These are phyloP conservation scores for Penicillium sp. DNA, from an alignment of 2,329 filamentous ascomycete genomes.

Conservation along the genomic window DNA sequence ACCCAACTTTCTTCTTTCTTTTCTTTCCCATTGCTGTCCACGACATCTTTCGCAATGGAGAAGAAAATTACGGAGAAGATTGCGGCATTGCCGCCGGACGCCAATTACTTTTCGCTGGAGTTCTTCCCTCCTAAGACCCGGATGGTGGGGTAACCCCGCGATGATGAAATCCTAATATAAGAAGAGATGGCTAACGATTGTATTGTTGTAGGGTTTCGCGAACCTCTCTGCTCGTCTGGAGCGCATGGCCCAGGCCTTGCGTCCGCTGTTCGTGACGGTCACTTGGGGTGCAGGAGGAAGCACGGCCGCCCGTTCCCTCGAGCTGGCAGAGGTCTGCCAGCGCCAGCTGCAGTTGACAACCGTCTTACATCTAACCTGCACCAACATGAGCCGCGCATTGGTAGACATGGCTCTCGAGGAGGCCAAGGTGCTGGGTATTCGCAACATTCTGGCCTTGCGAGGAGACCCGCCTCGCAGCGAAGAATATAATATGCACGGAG, in stretches of 20 bases:
- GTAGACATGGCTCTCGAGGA: constrained; percentile 87
- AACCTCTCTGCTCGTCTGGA: constrained; percentile 90
- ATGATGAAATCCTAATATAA: constrained; percentile 1
- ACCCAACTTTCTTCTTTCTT: constrained; percentile 17
- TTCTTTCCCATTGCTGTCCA: constrained; percentile 16
- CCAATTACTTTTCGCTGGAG: constrained; percentile 90
- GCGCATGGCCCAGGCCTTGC: constrained; percentile 87
- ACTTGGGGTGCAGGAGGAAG: constrained; percentile 97
- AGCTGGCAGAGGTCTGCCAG: constrained; percentile 92
- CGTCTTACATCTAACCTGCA: constrained; percentile 93
- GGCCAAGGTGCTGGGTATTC: constrained; percentile 81
- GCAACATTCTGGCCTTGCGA: constrained; percentile 87
- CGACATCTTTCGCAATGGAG: constrained; percentile 53
- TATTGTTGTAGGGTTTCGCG: constrained; percentile 62
- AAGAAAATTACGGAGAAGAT: constrained; percentile 96
- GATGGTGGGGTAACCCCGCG: constrained; percentile 55
- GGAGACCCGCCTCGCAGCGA: constrained; percentile 86
- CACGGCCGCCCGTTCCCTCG: constrained; percentile 83
- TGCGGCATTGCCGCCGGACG: constrained; percentile 73
- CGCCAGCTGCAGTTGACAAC: constrained; percentile 87
- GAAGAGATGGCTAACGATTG: constrained; percentile 21
- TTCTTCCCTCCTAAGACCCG: constrained; percentile 98
- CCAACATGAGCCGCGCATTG: constrained; percentile 84
- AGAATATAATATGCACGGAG: constrained; percentile 69
- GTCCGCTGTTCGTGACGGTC: constrained; percentile 91